These are phyloP conservation scores for Cyamopsis tetragonoloba DNA, from an alignment of 306 rosid species.

Conservation along the genomic window DNA sequence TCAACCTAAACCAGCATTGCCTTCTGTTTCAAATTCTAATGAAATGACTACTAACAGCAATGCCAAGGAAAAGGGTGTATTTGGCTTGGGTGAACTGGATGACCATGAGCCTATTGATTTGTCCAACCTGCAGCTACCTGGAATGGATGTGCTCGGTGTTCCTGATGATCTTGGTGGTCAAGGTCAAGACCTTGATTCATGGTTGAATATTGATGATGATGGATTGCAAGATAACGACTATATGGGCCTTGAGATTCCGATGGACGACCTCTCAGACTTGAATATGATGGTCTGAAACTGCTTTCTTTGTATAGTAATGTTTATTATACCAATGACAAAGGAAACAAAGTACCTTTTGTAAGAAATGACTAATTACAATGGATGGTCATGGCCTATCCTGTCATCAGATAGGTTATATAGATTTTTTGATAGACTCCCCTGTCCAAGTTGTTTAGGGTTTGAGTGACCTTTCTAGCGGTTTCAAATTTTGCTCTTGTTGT, in stretches of 20 bases:
- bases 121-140: slow-evolving; percentile 75
- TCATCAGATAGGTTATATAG: slow-evolving; percentile 73
- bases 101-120: slow-evolving; percentile 72
- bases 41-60: slow-evolving; percentile 41
- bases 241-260: slow-evolving; percentile 96
- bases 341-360: slow-evolving; percentile 58
- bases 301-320: slow-evolving; percentile 74
- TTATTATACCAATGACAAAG: slow-evolving; percentile 73
- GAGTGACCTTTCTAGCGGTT: slow-evolving; percentile 66
- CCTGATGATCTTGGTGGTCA: slow-evolving; percentile 71
- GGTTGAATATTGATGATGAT: slow-evolving; percentile 92
- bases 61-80: slow-evolving; percentile 53
- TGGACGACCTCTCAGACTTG: slow-evolving; percentile 95
- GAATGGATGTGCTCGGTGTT: slow-evolving; percentile 74
- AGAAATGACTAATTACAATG: slow-evolving; percentile 55
- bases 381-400: slow-evolving; percentile 49
- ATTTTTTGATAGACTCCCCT: slow-evolving; percentile 74
- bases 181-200: slow-evolving; percentile 82
- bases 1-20: slow-evolving; percentile 55
- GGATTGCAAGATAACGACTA: slow-evolving; percentile 78
- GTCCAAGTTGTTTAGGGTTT: slow-evolving; percentile 55
- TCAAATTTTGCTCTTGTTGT: slow-evolving; percentile 53
- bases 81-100: slow-evolving; percentile 50
- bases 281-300: slow-evolving; percentile 93
- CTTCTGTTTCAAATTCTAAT: slow-evolving; percentile 61